Conservation (phyloP, 1,139 yeast genomes). For the Saccharomyces hybrid region DNA sequence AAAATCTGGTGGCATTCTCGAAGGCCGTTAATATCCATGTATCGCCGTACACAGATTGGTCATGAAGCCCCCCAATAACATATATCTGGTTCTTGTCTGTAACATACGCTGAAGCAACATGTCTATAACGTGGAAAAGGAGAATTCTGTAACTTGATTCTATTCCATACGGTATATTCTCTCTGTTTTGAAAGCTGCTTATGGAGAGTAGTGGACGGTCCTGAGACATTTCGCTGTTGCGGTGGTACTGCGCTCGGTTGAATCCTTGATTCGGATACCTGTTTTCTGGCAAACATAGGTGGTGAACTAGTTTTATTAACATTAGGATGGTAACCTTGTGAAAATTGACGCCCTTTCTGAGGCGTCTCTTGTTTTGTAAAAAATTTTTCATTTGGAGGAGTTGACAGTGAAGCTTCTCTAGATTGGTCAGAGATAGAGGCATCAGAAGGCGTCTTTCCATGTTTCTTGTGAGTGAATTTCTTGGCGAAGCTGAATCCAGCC, state of each 20-base stretch:
- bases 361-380: neutral
- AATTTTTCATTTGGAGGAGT: neutral
- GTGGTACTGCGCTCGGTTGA: constrained; percentile 25
- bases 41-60: constrained; percentile 88
- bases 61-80: constrained; percentile 92
- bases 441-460: neutral
- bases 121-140: constrained; percentile 93
- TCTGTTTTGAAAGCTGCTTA: constrained; percentile 9
- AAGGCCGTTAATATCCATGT: constrained; percentile 70
- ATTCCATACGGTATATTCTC: constrained; percentile 56
- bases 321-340: neutral
- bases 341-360: neutral
- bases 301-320: constrained; percentile 1
- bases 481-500: constrained; percentile 1
- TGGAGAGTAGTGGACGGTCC: constrained; percentile 22
- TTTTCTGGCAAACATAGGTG: neutral
- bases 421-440: neutral
- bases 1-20: constrained; percentile 35
- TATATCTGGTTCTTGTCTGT: constrained; percentile 79
- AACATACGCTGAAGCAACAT: constrained; percentile 68
- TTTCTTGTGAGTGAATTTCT: neutral
- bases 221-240: constrained; percentile 26
- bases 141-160: constrained; percentile 61
- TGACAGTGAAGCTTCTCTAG: constrained; percentile 3
- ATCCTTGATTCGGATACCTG: constrained; percentile 10